Evolutionary conservation across 2,329 filamentous ascomycete species (phyloP), one percentile per base, ranked within the genome.

Genomic region (Pestalotiopsis fici): DNA sequence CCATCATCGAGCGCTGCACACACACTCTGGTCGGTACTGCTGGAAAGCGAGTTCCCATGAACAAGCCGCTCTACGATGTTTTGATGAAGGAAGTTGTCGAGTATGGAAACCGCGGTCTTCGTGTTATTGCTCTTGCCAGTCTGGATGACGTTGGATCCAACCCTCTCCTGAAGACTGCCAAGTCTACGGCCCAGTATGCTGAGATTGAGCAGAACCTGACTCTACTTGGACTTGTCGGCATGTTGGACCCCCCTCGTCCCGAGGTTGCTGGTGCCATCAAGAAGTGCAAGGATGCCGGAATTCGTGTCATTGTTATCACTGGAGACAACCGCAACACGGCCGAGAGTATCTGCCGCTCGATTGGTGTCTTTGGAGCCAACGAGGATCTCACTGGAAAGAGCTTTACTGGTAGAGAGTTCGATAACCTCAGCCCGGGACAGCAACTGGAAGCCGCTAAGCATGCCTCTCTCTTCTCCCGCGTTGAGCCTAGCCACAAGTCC

Each of bases 311-410:
- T 73, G 96, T 99, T 71, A 98, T 99, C 80, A 99, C 96, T 65
- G 96, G 96, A 76, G 96, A 99, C 82, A 99, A 97, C 83, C 94
- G 92, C 78, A 97, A 97, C 83, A 99, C 96, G 3, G 96, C 96
- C 9, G 96, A 99, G 83, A 95, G 94, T 69, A 98, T 99, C 78
- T 99, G 96, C 84, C 92, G 95, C 75, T 93, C 97, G 80, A 99
- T 99, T 78, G 96, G 96, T 69, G 91, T 99, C 64, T 99, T 99
- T 79, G 91, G 90, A 18, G 82, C 87, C 71, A 82, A 91, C 69
- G 95, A 98, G 80, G 88, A 98, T 76, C 87, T 98, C 28, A 88
- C 85, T 56, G 95, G 95, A 75, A 98, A 98, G 87, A 98, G 94
- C 81, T 98, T 88, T 76, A 99, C 96, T 71, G 96, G 96, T 66